Base-by-base conservation (phyloP, 441 rosid genomes). In the Erodium moschatum region DNA sequence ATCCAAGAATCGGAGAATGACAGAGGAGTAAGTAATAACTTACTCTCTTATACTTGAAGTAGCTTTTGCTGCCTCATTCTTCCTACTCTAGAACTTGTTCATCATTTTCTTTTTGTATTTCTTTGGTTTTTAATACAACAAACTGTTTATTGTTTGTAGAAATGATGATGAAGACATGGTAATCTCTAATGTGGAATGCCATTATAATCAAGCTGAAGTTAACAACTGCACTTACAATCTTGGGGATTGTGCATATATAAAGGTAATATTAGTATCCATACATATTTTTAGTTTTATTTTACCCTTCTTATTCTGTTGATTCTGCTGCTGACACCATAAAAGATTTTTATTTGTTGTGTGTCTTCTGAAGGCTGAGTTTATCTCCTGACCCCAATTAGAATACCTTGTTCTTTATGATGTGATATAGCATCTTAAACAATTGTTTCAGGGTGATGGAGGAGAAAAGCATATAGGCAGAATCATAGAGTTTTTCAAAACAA, bases 151-250 rank as follows among this genome's bases (percentile, higher is more conserved):
- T 74, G 65, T 77, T 48, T 68, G 50, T 48, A 85, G 87, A 61
- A 89, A 89, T 74, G 89, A 89, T 74, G 89, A 82, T 42, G 89
- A 94, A 80, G 94, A 91, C 78, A 80, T 81, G 82, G 80, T 91
- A 75, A 77, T 88, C 68, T 79, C 85, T 80, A 85, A 91, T 72
- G 98, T 88, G 80, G 86, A 86, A 85, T 86, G 92, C 73, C 98
- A 91, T 83, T 91, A 89, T 72, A 70, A 72, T 69, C 92, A 83
- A 77, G 98, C 96, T 81, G 75, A 76, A 67, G 72, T 94, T 68
- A 78, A 69, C 19, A 85, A 83, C 29, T 76, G 77, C 73, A 77
- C 78, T 65, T 82, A 85, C 69, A 77, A 69, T 81, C 81, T 91
- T 69, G 96, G 91, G 67, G 98, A 91, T 75, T 94, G 88, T 81